Evolutionary conservation across 2,329 filamentous ascomycete species (phyloP), one percentile per base, ranked within the genome.

Genomic region (Seiridium unicorne): DNA sequence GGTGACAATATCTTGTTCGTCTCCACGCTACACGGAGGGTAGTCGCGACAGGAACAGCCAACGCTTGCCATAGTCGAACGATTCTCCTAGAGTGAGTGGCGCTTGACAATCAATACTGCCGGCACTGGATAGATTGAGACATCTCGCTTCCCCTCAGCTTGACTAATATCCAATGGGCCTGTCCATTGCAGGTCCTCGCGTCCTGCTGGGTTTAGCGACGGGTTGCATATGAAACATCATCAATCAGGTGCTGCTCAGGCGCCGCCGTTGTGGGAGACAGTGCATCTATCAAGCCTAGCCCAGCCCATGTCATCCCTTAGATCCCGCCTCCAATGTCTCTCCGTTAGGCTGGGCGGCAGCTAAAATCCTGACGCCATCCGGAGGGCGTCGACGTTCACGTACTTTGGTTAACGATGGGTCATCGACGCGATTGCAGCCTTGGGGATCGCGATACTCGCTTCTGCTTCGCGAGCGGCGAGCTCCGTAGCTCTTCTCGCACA

Each of bases 1-100:
- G 85, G 88, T 61, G 95, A 99, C 78, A 94, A 91, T 72, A 91
- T 99, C 67, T 81, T 98, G 65, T 99, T 99, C 77, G 93, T 99
- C 63, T 97, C 93, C 62, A 99, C 95, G 18, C 81, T 99, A 63
- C 95, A 99, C 74, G 95, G 95, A 60, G 95, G 95, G 62, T 98
- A 84, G 68, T 61, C 62, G 60, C 62, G 56, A 60, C 62, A 55
- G 31, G 56, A 59, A 9, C 31, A 35, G 47, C 38, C 51, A 38
- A 55, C 36, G 7, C 18, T 26, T 26, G 18, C 18, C 51, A 44
- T 55, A 42, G 38, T 55, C 51, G 51, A 44, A 34, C 44, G 51
- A 44, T 55, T 36, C 6, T 35, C 11, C n/a, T 34, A 53, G 38
- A 35, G 31, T 34, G 34, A 38, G 32, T 53, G 49, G 32, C 32